These are phyloP conservation scores for Aurifilum marmelostoma DNA, from an alignment of 2,329 filamentous ascomycete genomes.

Conservation along the genomic window DNA sequence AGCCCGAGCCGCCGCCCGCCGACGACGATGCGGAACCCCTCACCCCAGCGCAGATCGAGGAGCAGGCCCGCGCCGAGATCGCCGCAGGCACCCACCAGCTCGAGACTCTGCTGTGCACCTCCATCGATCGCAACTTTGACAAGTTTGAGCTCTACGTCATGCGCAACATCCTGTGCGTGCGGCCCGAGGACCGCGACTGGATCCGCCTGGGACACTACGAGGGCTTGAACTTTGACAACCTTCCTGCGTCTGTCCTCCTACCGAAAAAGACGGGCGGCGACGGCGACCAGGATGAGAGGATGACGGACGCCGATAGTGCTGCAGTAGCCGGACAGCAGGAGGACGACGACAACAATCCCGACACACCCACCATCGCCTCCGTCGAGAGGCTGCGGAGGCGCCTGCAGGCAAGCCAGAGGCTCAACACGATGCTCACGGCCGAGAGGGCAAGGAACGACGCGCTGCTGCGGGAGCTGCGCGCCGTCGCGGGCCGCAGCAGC, in stretches of 20 bases:
- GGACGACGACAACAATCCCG: conserved; percentile 24
- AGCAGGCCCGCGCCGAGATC: conserved; percentile 69
- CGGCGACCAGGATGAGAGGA: conserved; percentile 29
- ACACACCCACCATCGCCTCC: conserved; percentile 63
- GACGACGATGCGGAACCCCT: conserved; percentile 29
- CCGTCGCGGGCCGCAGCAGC: conserved; percentile 39
- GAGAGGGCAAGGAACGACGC: conserved; percentile 75
- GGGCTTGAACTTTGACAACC: conserved; percentile 54
- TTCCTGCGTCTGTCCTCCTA: conserved; percentile 6
- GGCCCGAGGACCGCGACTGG: conserved; percentile 72
- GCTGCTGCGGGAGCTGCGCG: conserved; percentile 66
- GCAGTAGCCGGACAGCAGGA: neutral
- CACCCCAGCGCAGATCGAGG: conserved; percentile 39
- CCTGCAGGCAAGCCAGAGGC: conserved; percentile 75
- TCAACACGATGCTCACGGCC: conserved; percentile 69
- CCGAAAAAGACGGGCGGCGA: conserved; percentile 13
- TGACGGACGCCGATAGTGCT: conserved; percentile 32
- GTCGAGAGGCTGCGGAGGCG: conserved; percentile 74
- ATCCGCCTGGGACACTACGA: conserved; percentile 86
- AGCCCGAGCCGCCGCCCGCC: neutral
- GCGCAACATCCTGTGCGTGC: conserved; percentile 77
- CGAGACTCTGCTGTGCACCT: conserved; percentile 78
- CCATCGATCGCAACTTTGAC: conserved; percentile 84
- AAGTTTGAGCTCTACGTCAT: conserved; percentile 88
- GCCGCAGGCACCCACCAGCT: conserved; percentile 86